phyloP scores from a whole-genome alignment of 176 grass and related monocot species.

The Rhynchospora tenuis region DNA sequence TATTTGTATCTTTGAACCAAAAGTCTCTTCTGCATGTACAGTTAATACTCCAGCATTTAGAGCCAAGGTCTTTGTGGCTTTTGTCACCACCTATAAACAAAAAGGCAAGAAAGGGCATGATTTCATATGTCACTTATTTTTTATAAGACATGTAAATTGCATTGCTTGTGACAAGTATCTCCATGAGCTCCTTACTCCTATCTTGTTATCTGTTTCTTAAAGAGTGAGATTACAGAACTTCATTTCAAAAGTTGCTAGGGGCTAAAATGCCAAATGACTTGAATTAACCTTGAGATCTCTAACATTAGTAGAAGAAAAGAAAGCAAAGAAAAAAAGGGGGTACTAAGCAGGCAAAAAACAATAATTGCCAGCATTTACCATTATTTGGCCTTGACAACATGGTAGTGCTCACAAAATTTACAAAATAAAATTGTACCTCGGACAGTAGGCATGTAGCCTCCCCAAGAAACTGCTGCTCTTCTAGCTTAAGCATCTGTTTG shows the following conservation, averaged over 20 bases:
- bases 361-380: not conserved
- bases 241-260: not conserved
- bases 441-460: constrained; percentile 75
- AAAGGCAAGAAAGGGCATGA: not conserved
- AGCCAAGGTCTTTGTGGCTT: constrained; percentile 53
- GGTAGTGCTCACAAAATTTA: not conserved
- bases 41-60: constrained; percentile 64
- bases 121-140: not conserved
- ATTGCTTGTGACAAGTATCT: not conserved
- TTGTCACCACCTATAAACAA: constrained; percentile 70
- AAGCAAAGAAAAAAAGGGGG: not conserved
- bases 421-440: constrained; percentile 43
- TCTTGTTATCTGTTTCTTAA: not conserved
- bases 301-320: not conserved
- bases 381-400: not conserved
- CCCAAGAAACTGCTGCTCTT: constrained; percentile 94
- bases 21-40: constrained; percentile 68
- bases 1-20: constrained; percentile 81
- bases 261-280: not conserved
- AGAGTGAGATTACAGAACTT: not conserved
- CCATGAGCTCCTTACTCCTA: not conserved
- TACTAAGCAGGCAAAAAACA: not conserved
- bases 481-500: constrained; percentile 86
- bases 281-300: not conserved
- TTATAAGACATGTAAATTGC: not conserved